A percentile compares a stretch with the other conserved stretches of the same genome.
These are phyloP conservation scores for Lachancea cidri DNA, from an alignment of 805 yeast species.

Conservation along the genomic window DNA sequence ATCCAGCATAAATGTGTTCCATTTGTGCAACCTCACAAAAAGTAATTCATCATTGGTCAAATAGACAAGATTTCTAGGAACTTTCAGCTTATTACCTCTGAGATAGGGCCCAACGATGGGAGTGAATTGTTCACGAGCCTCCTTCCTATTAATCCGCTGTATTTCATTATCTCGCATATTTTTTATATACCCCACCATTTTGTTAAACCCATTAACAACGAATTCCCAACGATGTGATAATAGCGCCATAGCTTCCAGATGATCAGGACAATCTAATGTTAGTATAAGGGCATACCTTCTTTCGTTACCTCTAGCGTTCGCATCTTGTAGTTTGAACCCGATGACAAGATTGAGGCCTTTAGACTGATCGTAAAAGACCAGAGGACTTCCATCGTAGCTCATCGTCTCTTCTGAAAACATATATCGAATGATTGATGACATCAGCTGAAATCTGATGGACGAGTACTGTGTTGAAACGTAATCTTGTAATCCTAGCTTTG, in stretches of 20 bases:
- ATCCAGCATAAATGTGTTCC: slow-evolving; percentile 52
- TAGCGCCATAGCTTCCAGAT: slow-evolving; percentile 20
- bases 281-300: slow-evolving; percentile 59
- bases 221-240: slow-evolving; percentile 52
- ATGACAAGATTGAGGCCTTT: slow-evolving; percentile 57
- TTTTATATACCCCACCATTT: slow-evolving; percentile 39
- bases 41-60: slow-evolving; percentile 51
- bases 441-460: slow-evolving; percentile 44
- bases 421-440: slow-evolving; percentile 57
- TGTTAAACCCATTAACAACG: slow-evolving; percentile 38
- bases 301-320: slow-evolving; percentile 69
- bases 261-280: slow-evolving; percentile 49
- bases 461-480: slow-evolving; percentile 62
- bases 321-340: slow-evolving; percentile 58
- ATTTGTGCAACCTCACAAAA: slow-evolving; percentile 50
- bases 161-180: slow-evolving; percentile 22
- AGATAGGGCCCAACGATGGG: slow-evolving; percentile 39
- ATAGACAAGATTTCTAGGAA: slow-evolving; percentile 51
- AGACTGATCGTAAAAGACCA: slow-evolving; percentile 56
- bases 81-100: slow-evolving; percentile 49
- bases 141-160: slow-evolving; percentile 28
- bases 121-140: slow-evolving; percentile 35
- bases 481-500: slow-evolving; percentile 19
- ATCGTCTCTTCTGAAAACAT: slow-evolving; percentile 64
- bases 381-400: slow-evolving; percentile 52